phyloP scores from a whole-genome alignment of 2,329 filamentous ascomycete species.

The Claviceps purpurea region DNA sequence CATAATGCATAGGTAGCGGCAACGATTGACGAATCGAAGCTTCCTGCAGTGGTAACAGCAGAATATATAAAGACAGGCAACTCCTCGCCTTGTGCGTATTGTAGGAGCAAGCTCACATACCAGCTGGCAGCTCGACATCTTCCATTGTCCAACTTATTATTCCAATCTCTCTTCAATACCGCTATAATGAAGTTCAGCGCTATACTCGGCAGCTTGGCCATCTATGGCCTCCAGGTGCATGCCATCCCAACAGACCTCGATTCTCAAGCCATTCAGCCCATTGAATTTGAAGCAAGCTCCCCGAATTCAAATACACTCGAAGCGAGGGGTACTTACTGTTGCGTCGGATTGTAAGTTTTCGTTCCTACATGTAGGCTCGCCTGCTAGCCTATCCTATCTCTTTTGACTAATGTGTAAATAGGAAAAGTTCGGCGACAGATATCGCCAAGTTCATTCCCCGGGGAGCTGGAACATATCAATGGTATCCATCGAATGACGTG shows the following conservation, averaged over 20 bases:
- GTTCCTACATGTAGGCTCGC: background rate
- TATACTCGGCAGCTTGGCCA: background rate
- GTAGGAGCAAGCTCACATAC: too few relatives aligned
- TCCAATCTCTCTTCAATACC: background rate
- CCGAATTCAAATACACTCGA: background rate
- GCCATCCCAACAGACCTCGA: background rate
- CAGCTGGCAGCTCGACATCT: too few relatives aligned
- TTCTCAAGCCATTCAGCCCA: too few relatives aligned
- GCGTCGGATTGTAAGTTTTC: background rate
- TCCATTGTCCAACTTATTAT: background rate
- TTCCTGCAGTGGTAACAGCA: too few relatives aligned
- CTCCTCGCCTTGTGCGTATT: too few relatives aligned
- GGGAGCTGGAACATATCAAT: too few relatives aligned
- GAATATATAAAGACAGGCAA: too few relatives aligned
- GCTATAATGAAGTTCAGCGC: background rate
- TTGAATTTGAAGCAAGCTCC: too few relatives aligned
- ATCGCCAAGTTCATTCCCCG: too few relatives aligned
- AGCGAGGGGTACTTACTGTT: background rate
- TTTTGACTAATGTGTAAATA: background rate
- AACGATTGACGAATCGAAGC: too few relatives aligned
- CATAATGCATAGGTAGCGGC: too few relatives aligned
- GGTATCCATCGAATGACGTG: too few relatives aligned
- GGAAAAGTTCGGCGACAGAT: background rate
- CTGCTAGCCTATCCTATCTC: background rate
- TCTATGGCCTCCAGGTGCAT: background rate